Percentiles rank a stretch among this genome's conserved stretches.
phyloP scores from a whole-genome alignment of 306 rosid genomes.

The Malus sieversii region DNA sequence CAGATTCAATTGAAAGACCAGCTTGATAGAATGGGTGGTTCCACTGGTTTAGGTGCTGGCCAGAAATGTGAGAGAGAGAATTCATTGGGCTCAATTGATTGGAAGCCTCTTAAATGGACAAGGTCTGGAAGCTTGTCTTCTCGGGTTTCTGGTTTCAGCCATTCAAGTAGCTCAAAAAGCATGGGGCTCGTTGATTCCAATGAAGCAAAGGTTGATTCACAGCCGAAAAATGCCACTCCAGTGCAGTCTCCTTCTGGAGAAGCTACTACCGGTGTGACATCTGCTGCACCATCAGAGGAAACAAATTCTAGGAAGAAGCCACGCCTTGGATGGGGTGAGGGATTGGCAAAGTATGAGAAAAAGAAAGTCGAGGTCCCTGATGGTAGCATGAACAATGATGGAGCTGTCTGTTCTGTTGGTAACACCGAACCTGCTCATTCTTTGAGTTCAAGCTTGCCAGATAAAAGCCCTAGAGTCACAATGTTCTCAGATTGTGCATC shows the following conservation, averaged over 20 bases:
- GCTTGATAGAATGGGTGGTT: conserved; percentile 58
- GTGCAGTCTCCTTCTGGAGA: conserved; percentile 61
- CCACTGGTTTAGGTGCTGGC: conserved; percentile 47
- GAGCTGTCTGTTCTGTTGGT: conserved; percentile 28
- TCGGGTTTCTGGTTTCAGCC: conserved; percentile 81
- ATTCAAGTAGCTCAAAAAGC: conserved; percentile 66
- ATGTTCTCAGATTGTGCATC: conserved; percentile 74
- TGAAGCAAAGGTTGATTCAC: conserved; percentile 54
- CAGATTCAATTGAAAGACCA: conserved; percentile 60
- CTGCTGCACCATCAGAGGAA: conserved; percentile 69
- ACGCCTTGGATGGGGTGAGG: conserved; percentile 95
- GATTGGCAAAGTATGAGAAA: conserved; percentile 94
- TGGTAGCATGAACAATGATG: conserved; percentile 45
- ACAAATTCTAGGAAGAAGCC: conserved; percentile 75
- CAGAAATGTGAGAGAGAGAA: conserved; percentile 57
- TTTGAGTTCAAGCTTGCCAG: conserved; percentile 43
- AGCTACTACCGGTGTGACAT: conserved; percentile 59
- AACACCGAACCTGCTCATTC: conserved; percentile 42
- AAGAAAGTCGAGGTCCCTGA: conserved; percentile 85
- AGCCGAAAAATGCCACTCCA: conserved; percentile 42
- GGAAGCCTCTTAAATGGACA: conserved; percentile 95
- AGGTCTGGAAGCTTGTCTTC: conserved; percentile 88
- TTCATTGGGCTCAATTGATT: conserved; percentile 51
- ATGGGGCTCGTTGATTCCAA: conserved; percentile 52
- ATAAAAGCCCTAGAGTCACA: conserved; percentile 56